Percentiles rank a stretch among this genome's conserved stretches.
phyloP scores from a whole-genome alignment of 1,139 yeast species.

The Candida anutae region DNA sequence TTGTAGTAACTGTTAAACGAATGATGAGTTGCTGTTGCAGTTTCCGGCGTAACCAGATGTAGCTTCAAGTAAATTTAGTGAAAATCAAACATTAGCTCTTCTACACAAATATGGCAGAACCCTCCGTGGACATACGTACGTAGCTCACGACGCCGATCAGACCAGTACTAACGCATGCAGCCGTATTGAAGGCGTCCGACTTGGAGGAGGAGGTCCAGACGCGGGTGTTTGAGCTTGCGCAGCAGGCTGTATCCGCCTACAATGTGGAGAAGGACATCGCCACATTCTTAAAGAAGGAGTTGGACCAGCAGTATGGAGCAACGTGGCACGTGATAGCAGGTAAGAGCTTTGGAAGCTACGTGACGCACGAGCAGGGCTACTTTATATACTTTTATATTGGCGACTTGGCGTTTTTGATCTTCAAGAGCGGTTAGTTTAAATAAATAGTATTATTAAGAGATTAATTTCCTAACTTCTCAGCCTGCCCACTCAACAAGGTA shows the following conservation, averaged over 20 bases:
- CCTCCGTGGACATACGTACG: not conserved
- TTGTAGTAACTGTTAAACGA: too few relatives aligned
- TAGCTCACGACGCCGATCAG: not conserved
- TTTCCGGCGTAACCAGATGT: too few relatives aligned
- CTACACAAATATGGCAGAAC: not conserved
- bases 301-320: constrained; percentile 55
- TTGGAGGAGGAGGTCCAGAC: constrained; percentile 51
- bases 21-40: too few relatives aligned
- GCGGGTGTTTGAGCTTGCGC: constrained; percentile 50
- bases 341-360: constrained; percentile 85
- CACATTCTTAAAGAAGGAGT: constrained; percentile 67
- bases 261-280: constrained; percentile 71
- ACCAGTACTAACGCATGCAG: constrained; percentile 11
- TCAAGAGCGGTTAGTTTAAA: constrained; percentile 53
- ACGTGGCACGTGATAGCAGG: constrained; percentile 98
- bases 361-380: constrained; percentile 81
- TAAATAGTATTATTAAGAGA: not conserved
- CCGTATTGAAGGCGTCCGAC: constrained; percentile 41
- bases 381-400: constrained; percentile 83
- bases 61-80: too few relatives aligned
- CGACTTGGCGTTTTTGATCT: constrained; percentile 69
- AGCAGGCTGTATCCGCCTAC: constrained; percentile 37
- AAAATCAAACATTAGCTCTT: too few relatives aligned
- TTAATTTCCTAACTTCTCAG: constrained; percentile 28
- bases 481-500: constrained; percentile 82